Percentiles rank a stretch among this genome's conserved stretches.
phyloP scores from a whole-genome alignment of 2,329 filamentous ascomycete species.

The Colletotrichum aenigma region DNA sequence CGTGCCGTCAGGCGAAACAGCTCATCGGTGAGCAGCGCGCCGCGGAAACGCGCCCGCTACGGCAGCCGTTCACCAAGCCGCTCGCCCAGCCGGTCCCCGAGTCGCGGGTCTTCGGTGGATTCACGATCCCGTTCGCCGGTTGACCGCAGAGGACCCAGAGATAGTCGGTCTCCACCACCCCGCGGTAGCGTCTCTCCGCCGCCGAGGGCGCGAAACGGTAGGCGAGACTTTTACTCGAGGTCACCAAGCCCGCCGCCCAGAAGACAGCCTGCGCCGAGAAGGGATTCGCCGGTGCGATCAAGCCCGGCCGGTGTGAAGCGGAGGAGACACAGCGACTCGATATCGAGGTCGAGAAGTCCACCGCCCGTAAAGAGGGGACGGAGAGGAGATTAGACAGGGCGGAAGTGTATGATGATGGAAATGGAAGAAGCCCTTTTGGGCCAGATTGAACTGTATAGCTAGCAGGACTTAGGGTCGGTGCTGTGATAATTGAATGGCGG shows the following conservation, averaged over 20 bases:
- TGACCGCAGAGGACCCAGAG: conserved; percentile 10
- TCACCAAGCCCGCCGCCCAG: conserved; percentile 23
- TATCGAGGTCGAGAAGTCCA: conserved; percentile 25
- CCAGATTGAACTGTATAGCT: conserved; percentile 8
- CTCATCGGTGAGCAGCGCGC: conserved; percentile 35
- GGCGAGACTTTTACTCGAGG: conserved; percentile 23
- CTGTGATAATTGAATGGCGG: background rate
- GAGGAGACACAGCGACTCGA: conserved; percentile 23
- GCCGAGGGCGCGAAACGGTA: conserved; percentile 21
- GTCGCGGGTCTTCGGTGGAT: conserved; percentile 30
- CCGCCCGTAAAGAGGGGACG: conserved; percentile 27
- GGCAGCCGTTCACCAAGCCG: conserved; percentile 21
- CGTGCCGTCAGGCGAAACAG: conserved; percentile 34
- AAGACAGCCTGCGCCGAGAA: background rate
- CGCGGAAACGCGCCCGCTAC: conserved; percentile 25
- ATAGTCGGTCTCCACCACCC: conserved; percentile 21
- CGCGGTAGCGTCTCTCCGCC: conserved; percentile 22
- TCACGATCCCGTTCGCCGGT: conserved; percentile 26
- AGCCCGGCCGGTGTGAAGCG: conserved; percentile 23
- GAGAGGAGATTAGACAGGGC: conserved; percentile 20
- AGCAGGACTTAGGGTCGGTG: background rate
- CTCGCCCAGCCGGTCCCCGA: conserved; percentile 13
- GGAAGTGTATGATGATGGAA: background rate
- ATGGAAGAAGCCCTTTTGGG: background rate
- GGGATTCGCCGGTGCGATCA: background rate